Base-by-base conservation (phyloP, 2,329 filamentous ascomycete genomes). In the Fusarium globosum region DNA sequence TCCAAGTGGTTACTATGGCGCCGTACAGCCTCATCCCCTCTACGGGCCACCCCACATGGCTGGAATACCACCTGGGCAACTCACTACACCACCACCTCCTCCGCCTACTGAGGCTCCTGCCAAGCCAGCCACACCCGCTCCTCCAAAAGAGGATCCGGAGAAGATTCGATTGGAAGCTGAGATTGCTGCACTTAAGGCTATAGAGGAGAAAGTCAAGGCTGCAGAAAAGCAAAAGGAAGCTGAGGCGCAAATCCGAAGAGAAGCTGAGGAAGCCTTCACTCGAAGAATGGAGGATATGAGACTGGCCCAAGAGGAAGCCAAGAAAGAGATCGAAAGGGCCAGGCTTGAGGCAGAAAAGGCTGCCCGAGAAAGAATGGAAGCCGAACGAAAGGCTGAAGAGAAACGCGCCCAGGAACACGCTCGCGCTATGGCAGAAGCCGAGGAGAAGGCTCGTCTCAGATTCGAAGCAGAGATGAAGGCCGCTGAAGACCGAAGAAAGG, bases 151-250 rank as follows among this genome's bases (percentile, higher is more conserved):
- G 21, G 88, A 92, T 60, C 85, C 88, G 4, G 88, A 92, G 63
- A 90, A 90, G 76, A 84, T 92, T 70, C 84, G 85, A n/a, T 86
- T 92, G 64, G 87, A 91, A 69, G 86, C 89, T 70, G 87, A 92
- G 74, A 81, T 93, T 21, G 85, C 86, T 18, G 81, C 82, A 15
- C 83, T 88, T 48, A 85, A 88, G 69, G 82, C 80, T 8, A 84
- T 84, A 36, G 81, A 86, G 64, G 85, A 84, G 36, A 83, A 81
- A 70, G 83, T 82, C 68, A 86, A 86, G 59, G 85, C 85, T 16
- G 84, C 83, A 15, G 83, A 85, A 39, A 84, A 81, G 75, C 82
- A 85, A 63, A 81, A 80, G 9, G 84, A 86, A 56, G 70, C 85
- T 1, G 86, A 88, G 68, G 81, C 81, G 16, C 82, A 84, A 71